These are phyloP conservation scores for Elaeis guineensis DNA, from an alignment of 176 grass and related monocot genomes.

Conservation along the genomic window DNA sequence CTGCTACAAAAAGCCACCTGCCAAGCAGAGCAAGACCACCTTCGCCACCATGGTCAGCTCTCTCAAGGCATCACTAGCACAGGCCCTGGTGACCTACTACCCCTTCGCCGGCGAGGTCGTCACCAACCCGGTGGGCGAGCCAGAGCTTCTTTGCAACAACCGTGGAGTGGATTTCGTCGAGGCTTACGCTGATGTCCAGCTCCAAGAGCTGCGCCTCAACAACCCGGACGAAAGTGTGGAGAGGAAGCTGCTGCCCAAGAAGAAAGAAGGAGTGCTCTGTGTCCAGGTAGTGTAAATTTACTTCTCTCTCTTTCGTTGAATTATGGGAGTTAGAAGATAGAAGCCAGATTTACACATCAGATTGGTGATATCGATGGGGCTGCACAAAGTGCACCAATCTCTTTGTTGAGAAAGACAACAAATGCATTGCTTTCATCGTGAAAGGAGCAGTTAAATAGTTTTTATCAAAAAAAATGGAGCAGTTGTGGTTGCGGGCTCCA, in stretches of 20 bases:
- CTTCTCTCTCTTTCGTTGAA: not conserved
- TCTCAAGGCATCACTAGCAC: conserved; percentile 36
- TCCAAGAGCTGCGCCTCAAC: conserved; percentile 36
- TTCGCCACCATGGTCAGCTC: conserved; percentile 9
- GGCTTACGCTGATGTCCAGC: conserved; percentile 30
- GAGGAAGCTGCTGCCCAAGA: conserved; percentile 51
- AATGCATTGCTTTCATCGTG: no score
- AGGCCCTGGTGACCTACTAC: conserved; percentile 51
- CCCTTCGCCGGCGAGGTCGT: conserved; percentile 45
- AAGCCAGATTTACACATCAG: no score
- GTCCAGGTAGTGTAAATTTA: conserved; percentile 32
- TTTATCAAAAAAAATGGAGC: no score
- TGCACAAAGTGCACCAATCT: no score
- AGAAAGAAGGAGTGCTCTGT: conserved; percentile 47
- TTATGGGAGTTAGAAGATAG: no score
- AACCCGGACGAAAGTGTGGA: conserved; percentile 45
- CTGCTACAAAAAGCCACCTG: conserved; percentile 39
- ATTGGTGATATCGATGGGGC: no score
- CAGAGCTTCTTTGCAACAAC: conserved; percentile 50
- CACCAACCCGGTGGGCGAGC: conserved; percentile 30
- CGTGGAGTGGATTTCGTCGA: conserved; percentile 50
- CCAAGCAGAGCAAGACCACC: not conserved
- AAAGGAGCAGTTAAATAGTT: no score
- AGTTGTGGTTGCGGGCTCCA: no score
- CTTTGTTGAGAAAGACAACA: no score